phyloP scores from a whole-genome alignment of 495 filamentous ascomycete genomes.

The Aspergillus campestris region DNA sequence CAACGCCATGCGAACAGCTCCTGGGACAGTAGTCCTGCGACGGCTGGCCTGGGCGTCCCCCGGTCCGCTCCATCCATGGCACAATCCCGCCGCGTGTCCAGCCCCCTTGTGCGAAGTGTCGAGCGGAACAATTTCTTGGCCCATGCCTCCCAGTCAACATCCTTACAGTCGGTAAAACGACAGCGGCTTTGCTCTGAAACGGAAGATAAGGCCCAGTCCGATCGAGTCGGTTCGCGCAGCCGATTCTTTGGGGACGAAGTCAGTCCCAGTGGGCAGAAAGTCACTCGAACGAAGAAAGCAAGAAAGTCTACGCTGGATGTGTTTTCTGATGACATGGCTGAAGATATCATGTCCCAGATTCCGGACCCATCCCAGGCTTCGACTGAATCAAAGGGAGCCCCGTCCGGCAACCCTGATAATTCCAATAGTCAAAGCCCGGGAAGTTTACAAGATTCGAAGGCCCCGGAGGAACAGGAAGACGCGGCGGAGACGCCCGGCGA shows the following conservation, averaged over 20 bases:
- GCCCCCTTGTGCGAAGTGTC: conserved; percentile 34
- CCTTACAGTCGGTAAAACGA: conserved; percentile 48
- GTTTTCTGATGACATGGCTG: conserved; percentile 60
- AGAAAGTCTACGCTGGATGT: conserved; percentile 47
- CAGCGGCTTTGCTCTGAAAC: conserved; percentile 51
- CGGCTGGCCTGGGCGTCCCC: conserved; percentile 20
- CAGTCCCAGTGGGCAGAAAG: conserved; percentile 45
- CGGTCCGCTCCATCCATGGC: conserved; percentile 32
- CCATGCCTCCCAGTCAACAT: conserved; percentile 34
- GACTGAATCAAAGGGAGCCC: conserved; percentile 17
- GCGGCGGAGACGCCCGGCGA: not conserved
- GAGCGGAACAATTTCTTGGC: conserved; percentile 38
- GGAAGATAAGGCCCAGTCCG: conserved; percentile 33
- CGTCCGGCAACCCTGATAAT: too few relatives aligned
- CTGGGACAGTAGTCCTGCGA: conserved; percentile 43
- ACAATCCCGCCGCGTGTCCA: conserved; percentile 28
- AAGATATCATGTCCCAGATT: conserved; percentile 50
- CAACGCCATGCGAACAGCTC: conserved; percentile 42
- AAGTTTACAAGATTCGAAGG: not conserved
- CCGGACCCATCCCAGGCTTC: conserved; percentile 27
- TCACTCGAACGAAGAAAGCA: conserved; percentile 33
- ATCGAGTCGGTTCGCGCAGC: conserved; percentile 38
- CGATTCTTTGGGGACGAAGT: conserved; percentile 49
- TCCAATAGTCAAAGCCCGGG: conserved; percentile 7
- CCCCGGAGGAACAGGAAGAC: not conserved